Percentiles rank a stretch among this genome's conserved stretches.
Conservation (phyloP, 2,329 filamentous ascomycete genomes). For the Parastagonospora nodorum region DNA sequence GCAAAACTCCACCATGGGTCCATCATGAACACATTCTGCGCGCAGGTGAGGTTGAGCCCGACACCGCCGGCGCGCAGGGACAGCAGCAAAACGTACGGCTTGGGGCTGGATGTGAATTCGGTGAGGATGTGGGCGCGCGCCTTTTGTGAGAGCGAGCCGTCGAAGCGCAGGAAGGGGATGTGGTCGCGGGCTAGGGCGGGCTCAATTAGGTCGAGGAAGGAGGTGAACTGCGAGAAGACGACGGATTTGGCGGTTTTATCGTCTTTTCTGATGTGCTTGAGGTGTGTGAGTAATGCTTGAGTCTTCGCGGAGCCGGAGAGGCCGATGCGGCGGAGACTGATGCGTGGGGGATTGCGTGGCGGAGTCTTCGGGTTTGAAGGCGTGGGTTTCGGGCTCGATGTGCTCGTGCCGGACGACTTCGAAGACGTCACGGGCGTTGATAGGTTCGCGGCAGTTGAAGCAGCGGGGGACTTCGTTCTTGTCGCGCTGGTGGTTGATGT, state of each 20-base stretch:
- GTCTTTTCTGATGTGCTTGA: conserved; percentile 70
- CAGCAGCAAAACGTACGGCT: conserved; percentile 77
- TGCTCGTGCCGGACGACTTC: conserved; percentile 84
- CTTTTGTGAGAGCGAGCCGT: conserved; percentile 89
- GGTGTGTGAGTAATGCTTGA: conserved; percentile 73
- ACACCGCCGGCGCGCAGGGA: conserved; percentile 90
- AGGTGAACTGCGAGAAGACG: conserved; percentile 96
- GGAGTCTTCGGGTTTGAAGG: conserved; percentile 34
- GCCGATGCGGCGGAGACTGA: conserved; percentile 66
- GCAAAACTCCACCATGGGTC: conserved; percentile 99
- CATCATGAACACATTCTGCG: conserved; percentile 96
- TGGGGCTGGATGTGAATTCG: conserved; percentile 65
- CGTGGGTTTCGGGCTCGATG: conserved; percentile 50
- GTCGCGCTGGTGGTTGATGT: conserved; percentile 83
- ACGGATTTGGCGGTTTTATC: conserved; percentile 81
- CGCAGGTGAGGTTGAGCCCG: conserved; percentile 87
- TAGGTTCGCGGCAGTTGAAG: conserved; percentile 84
- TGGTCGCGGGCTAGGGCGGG: conserved; percentile 74
- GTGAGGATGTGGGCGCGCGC: conserved; percentile 76
- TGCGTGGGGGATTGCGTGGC: conserved; percentile 51
- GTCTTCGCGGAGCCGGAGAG: conserved; percentile 86
- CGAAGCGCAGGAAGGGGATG: conserved; percentile 83
- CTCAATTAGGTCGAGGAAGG: conserved; percentile 89
- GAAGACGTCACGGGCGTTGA: conserved; percentile 85
- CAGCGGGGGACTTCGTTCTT: conserved; percentile 78